These are phyloP conservation scores for Pseudocercospora eumusae DNA, from an alignment of 2,329 filamentous ascomycete species.

Conservation along the genomic window DNA sequence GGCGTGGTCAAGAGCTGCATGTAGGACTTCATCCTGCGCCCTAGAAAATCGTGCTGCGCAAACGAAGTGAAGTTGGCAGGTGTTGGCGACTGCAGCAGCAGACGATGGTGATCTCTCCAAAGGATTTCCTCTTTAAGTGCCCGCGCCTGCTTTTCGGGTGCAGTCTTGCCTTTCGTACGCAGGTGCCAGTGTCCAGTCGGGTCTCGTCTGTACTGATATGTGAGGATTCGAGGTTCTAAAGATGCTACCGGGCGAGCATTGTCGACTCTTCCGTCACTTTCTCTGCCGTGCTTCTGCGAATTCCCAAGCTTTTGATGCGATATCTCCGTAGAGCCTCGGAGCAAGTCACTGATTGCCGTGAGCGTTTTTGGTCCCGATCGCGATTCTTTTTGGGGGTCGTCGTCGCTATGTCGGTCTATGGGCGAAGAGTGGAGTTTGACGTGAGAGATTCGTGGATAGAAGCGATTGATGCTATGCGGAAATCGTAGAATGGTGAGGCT, in stretches of 20 bases:
- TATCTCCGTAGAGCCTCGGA: slow-evolving; percentile 13
- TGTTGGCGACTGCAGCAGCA: slow-evolving; percentile 14
- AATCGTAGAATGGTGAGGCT: slow-evolving; percentile 24
- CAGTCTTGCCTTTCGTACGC: not conserved
- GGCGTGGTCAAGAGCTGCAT: slow-evolving; percentile 78
- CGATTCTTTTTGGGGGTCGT: not conserved
- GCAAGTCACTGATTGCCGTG: slow-evolving; percentile 17
- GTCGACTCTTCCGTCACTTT: not conserved
- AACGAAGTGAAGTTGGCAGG: slow-evolving; percentile 7
- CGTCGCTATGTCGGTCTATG: not conserved
- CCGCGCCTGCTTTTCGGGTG: slow-evolving; percentile 6
- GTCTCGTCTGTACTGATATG: slow-evolving; percentile 12
- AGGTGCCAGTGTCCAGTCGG: slow-evolving; percentile 18
- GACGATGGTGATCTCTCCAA: slow-evolving; percentile 7
- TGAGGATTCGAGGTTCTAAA: slow-evolving; percentile 17
- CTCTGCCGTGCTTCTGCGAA: not conserved
- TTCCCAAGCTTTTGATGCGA: not conserved
- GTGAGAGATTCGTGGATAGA: not conserved
- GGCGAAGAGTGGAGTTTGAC: slow-evolving; percentile 8
- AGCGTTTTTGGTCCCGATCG: not conserved
- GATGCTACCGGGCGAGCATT: slow-evolving; percentile 11
- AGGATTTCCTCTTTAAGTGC: not conserved
- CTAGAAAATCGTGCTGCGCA: slow-evolving; percentile 5
- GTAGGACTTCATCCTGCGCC: slow-evolving; percentile 65
- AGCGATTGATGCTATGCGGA: not conserved